Evolutionary conservation across 768 basidiomycete species (phyloP).

Genomic region (Psilocybe tampanensis): DNA sequence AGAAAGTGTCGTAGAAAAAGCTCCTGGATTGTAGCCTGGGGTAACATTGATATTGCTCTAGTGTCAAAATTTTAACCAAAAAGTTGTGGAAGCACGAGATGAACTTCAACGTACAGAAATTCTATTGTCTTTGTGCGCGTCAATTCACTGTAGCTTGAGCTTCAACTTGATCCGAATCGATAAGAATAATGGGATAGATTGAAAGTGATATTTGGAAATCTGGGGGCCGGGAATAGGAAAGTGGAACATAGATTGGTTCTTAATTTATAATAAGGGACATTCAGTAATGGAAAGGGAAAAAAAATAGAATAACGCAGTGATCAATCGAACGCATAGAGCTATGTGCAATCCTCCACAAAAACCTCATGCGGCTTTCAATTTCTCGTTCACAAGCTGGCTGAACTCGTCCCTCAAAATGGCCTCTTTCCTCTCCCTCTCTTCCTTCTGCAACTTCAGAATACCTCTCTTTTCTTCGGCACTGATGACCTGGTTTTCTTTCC

Average conservation of each 20-base stretch:
- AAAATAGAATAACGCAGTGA: neutral
- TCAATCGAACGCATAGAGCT: neutral
- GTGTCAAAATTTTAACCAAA: no score
- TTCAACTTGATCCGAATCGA: no score
- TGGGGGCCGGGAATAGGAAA: no score
- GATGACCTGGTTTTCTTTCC: slow-evolving; percentile 99
- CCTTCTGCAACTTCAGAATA: slow-evolving; percentile 91
- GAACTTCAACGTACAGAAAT: no score
- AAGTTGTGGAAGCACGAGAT: no score
- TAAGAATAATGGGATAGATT: no score
- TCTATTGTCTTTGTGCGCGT: no score
- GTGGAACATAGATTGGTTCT: neutral
- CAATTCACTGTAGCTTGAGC: no score
- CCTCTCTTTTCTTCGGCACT: slow-evolving; percentile 98
- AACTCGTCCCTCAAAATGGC: slow-evolving; percentile 89
- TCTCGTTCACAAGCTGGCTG: slow-evolving; percentile 78
- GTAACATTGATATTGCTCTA: no score
- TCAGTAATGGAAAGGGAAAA: neutral
- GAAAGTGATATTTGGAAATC: neutral
- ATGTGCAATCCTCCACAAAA: neutral
- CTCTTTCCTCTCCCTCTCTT: slow-evolving; percentile 92
- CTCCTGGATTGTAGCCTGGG: no score
- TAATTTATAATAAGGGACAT: neutral
- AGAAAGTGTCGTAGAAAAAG: no score
- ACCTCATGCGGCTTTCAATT: slow-evolving; percentile 49